Base-by-base conservation (phyloP, 1,284 basidiomycete genomes). In the Mycena citricolor region DNA sequence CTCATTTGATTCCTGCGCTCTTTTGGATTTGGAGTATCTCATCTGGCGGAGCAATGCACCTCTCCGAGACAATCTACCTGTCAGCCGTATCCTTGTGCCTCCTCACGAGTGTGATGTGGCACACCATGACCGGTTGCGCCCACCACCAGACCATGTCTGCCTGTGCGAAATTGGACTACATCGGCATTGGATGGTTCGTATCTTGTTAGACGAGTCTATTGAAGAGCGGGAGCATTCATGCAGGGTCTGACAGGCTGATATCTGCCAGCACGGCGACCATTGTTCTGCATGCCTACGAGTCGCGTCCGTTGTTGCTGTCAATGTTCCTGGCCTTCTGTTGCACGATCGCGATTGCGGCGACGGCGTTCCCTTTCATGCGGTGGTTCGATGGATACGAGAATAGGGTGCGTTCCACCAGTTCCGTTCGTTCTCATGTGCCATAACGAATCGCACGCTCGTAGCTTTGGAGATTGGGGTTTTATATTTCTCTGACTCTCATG, bases 341-440 rank as follows among this genome's bases (percentile, higher is more conserved):
- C 44, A 52, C 79, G 17, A 80, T 77, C 23, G 90, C 86, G 7
- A 57, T 87, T 2, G 74, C 82, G 0, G 91, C 90, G 8, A 90
- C 83, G 51, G 71, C 86, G 32, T 76, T 91, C 45, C 90, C 92
- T 3, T 94, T 94, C 73, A 83, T 85, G 66, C 62, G 72, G n/a
- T 94, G 90, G 90, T 95, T 97, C 68, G 93, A 95, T 60, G 70
- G 83, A 57, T 68, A 75, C 29, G 69, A 79, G 58, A 84, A 91
- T 65, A 83, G 86, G 66, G 88, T 85, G 54, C 56, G 79, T 66
- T 25, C 39, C 25, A n/a, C n/a, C n/a, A n/a, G n/a, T n/a, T n/a
- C 17, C 16, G 23, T 36, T 42, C 21, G 33, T 38, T 17, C 29
- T 23, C 33, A 28, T 42, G 30, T 19, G 34, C 22, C 16, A 34